Percentiles rank a stretch among this genome's conserved stretches.
Evolutionary conservation across 257 asterid genomes (phyloP).

Genomic region (Solanum pimpinellifolium): DNA sequence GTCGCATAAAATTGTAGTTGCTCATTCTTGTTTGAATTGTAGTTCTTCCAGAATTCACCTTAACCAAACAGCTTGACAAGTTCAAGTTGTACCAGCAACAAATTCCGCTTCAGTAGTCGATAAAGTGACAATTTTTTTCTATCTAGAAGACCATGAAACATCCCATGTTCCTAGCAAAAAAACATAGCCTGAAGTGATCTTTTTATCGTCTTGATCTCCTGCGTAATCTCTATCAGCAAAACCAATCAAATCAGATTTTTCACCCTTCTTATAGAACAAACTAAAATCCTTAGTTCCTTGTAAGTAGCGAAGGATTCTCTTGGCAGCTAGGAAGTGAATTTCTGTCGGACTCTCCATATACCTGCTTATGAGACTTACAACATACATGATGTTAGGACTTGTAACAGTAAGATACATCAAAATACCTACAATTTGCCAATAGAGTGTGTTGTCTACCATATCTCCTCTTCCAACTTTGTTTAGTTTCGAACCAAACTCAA

Average conservation of each 20-base stretch:
- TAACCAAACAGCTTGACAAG: no score
- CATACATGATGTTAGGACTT: neutral
- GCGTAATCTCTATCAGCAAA: neutral
- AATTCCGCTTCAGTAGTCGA: no score
- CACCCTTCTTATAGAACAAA: neutral
- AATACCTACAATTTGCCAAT: no score
- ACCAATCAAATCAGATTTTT: no score
- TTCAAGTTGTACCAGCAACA: no score
- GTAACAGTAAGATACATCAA: neutral
- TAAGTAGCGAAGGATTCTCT: neutral
- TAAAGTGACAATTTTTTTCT: no score
- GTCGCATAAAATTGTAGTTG: no score
- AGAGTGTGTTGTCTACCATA: neutral
- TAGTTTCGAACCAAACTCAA: neutral
- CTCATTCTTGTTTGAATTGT: no score
- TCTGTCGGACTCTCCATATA: neutral
- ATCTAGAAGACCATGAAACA: no score
- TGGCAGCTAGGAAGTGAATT: neutral
- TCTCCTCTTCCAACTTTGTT: neutral
- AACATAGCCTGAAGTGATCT: neutral
- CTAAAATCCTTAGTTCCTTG: neutral
- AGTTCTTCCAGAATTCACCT: no score
- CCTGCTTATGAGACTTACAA: neutral
- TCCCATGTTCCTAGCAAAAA: neutral
- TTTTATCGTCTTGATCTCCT: neutral